These are phyloP conservation scores for Wickerhamiella brachini DNA, from an alignment of 805 yeast genomes.

Conservation along the genomic window DNA sequence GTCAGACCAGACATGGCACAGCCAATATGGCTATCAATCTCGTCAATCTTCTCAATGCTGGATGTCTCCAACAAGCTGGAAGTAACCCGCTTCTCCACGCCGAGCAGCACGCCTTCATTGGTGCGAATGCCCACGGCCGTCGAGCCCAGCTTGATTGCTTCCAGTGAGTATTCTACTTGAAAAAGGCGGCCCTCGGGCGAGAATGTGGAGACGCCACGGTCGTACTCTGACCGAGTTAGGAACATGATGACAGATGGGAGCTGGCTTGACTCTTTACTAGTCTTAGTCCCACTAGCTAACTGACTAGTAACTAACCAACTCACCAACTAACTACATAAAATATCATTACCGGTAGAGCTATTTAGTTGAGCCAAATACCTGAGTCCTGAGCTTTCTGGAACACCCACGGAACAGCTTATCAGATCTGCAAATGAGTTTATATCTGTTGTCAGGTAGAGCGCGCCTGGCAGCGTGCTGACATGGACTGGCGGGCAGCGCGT, in stretches of 20 bases:
- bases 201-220: conserved; percentile 96
- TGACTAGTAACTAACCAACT: too few species aligned
- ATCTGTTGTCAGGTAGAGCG: too few species aligned
- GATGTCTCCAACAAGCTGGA: conserved; percentile 82
- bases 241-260: conserved; percentile 43
- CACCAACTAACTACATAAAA: too few species aligned
- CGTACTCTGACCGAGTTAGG: conserved; percentile 98
- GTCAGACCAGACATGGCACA: conserved; percentile 98
- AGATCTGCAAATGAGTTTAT: too few species aligned
- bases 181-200: conserved; percentile 97
- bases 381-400: too few species aligned
- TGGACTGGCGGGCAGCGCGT: conserved; percentile 1
- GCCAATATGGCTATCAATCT: conserved; percentile 86
- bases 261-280: too few species aligned
- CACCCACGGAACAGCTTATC: too few species aligned
- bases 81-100: conserved; percentile 94
- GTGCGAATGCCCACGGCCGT: conserved; percentile 97
- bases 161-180: conserved; percentile 95
- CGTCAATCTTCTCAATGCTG: conserved; percentile 91
- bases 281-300: too few species aligned
- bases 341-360: too few species aligned
- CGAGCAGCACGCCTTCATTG: conserved; percentile 87
- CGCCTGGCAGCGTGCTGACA: background rate
- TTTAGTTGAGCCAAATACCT: too few species aligned
- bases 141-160: conserved; percentile 93